A percentile compares a stretch with the other conserved stretches of the same genome.
Conservation (phyloP, 441 rosid species). For the Adansonia rubrostipa region DNA sequence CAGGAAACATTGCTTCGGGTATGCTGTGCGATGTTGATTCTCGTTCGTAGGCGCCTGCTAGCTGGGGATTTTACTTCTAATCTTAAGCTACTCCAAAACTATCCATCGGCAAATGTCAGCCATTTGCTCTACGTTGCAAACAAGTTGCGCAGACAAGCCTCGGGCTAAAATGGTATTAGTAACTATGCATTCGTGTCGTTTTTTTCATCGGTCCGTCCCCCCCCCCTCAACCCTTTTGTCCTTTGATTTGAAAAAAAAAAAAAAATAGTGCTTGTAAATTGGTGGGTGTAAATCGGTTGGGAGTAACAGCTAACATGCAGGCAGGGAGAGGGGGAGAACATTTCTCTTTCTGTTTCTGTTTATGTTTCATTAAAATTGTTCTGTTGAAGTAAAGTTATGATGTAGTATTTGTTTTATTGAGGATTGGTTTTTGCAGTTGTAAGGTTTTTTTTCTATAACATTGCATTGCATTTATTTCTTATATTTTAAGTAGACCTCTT, state of each 20-base stretch:
- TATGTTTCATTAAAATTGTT: not conserved
- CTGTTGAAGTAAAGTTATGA: not conserved
- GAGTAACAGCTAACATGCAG: constrained; percentile 10
- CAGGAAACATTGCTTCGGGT: constrained; percentile 91
- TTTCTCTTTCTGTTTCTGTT: not conserved
- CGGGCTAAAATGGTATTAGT: constrained; percentile 32
- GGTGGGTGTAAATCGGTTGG: constrained; percentile 13
- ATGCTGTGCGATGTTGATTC: constrained; percentile 95
- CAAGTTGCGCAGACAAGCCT: constrained; percentile 64
- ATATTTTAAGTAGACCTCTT: too few species aligned
- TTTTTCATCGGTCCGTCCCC: constrained; percentile 14
- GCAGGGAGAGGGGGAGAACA: not conserved
- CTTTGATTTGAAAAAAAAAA: not conserved
- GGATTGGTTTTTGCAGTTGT: constrained; percentile 10
- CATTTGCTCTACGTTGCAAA: constrained; percentile 93
- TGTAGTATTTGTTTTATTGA: constrained; percentile 1
- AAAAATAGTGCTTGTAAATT: constrained; percentile 13
- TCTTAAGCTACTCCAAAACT: constrained; percentile 88
- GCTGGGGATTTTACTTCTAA: constrained; percentile 97
- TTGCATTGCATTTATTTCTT: not conserved
- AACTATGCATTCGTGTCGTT: constrained; percentile 5
- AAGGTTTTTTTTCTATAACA: not conserved
- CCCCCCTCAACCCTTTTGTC: constrained; percentile 1
- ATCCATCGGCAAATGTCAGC: constrained; percentile 87
- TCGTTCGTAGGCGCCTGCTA: constrained; percentile 78